Percentiles rank a stretch among this genome's conserved stretches.
These are phyloP conservation scores for Boletus edulis DNA, from an alignment of 768 basidiomycete species.

Conservation along the genomic window DNA sequence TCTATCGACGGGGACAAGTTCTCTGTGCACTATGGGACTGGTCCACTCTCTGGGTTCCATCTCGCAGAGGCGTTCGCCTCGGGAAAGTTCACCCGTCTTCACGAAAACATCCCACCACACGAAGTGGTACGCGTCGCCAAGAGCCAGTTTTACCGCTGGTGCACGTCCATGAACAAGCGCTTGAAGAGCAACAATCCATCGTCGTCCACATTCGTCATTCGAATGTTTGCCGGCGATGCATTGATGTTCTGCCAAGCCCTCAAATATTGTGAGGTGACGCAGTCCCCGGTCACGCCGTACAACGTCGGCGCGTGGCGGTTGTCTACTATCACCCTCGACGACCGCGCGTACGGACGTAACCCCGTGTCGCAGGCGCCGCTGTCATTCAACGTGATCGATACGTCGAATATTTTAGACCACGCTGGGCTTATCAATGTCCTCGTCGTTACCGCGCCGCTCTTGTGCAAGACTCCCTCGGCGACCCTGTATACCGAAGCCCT, in stretches of 20 bases:
- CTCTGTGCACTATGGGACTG: constrained; percentile 29
- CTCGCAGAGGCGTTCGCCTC: constrained; percentile 25
- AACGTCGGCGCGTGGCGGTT: constrained; percentile 23
- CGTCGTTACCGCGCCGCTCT: constrained; percentile 20
- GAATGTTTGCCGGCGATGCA: constrained; percentile 30
- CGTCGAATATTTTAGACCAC: constrained; percentile 29
- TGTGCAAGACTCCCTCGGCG: constrained; percentile 17
- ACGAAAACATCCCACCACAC: background rate
- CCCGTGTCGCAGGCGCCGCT: constrained; percentile 16
- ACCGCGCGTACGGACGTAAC: constrained; percentile 13
- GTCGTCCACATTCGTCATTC: constrained; percentile 21
- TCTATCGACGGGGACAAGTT: constrained; percentile 27
- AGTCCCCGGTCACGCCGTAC: constrained; percentile 16
- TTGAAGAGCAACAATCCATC: constrained; percentile 13
- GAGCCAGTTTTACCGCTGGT: constrained; percentile 27
- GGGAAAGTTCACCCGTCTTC: background rate
- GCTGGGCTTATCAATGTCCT: constrained; percentile 28
- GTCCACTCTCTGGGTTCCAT: constrained; percentile 29
- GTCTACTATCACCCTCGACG: constrained; percentile 21
- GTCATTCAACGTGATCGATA: constrained; percentile 32
- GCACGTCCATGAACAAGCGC: constrained; percentile 12
- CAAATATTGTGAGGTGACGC: constrained; percentile 10
- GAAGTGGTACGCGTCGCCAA: constrained; percentile 17
- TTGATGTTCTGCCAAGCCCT: constrained; percentile 23
- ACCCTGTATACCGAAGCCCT: constrained; percentile 30